Evolutionary conservation across 2,329 filamentous ascomycete species (phyloP).

Genomic region (Aspergillus ochraceus): DNA sequence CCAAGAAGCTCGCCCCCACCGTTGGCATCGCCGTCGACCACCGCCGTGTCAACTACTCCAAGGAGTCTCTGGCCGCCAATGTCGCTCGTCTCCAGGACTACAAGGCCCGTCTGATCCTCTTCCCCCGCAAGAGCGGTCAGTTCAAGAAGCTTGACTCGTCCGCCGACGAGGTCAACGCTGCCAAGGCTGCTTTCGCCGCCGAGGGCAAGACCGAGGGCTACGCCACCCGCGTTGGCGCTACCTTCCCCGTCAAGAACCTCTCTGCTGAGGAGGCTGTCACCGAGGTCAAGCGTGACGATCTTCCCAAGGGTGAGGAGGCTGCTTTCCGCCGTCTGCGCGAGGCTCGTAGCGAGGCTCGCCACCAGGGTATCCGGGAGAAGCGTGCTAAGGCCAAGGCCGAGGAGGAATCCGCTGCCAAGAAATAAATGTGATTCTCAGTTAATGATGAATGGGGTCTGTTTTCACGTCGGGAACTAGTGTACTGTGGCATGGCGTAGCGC

Average conservation of each 20-base stretch:
- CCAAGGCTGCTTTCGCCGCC: constrained; percentile 55
- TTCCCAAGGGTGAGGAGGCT: constrained; percentile 77
- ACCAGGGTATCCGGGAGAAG: constrained; percentile 87
- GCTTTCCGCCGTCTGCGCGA: constrained; percentile 85
- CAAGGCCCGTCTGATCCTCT: constrained; percentile 93
- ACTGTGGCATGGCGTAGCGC: constrained; percentile 39
- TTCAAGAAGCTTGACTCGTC: constrained; percentile 88
- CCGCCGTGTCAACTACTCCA: constrained; percentile 94
- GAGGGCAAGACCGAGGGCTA: constrained; percentile 54
- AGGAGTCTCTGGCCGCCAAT: constrained; percentile 92
- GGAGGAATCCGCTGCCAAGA: constrained; percentile 59
- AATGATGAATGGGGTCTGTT: constrained; percentile 42
- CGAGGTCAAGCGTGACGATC: constrained; percentile 78
- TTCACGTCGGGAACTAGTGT: constrained; percentile 35
- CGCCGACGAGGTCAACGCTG: constrained; percentile 77
- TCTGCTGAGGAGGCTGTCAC: constrained; percentile 58
- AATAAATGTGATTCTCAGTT: constrained; percentile 46
- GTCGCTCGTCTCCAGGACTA: constrained; percentile 98
- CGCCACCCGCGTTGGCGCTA: constrained; percentile 54
- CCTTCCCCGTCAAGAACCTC: constrained; percentile 72
- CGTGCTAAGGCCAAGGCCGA: constrained; percentile 79
- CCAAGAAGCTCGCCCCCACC: constrained; percentile 89
- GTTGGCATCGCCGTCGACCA: constrained; percentile 96
- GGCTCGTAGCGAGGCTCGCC: constrained; percentile 78
- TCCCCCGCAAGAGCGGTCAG: constrained; percentile 92